Conservation (phyloP, 495 filamentous ascomycete genomes). For the Penicillium parvum region DNA sequence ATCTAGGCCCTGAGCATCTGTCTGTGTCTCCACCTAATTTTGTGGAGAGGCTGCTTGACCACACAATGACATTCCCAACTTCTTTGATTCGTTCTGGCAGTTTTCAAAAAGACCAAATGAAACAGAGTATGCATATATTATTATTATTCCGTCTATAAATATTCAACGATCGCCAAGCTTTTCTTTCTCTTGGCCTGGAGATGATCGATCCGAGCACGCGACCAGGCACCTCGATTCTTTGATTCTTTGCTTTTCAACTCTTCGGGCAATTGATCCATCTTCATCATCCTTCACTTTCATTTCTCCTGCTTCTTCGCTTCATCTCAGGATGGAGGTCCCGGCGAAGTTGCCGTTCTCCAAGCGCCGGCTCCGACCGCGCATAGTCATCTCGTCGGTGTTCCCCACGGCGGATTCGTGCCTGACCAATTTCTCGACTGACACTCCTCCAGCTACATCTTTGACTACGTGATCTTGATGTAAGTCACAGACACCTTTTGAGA, state of each 20-base stretch:
- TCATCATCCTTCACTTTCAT: not conserved
- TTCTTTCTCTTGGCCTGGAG: too few relatives aligned
- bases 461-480: constrained; percentile 64
- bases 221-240: not conserved
- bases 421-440: constrained; percentile 6
- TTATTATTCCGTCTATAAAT: too few relatives aligned
- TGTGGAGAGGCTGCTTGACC: too few relatives aligned
- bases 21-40: too few relatives aligned
- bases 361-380: constrained; percentile 44
- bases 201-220: too few relatives aligned
- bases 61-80: too few relatives aligned
- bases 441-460: constrained; percentile 54
- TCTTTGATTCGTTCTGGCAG: too few relatives aligned
- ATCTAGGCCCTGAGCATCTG: too few relatives aligned
- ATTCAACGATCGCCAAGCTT: not conserved
- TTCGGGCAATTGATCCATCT: too few relatives aligned
- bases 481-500: constrained; percentile 5
- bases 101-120: too few relatives aligned
- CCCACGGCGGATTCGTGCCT: constrained; percentile 2
- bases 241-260: too few relatives aligned
- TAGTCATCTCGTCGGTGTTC: constrained; percentile 50
- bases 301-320: constrained; percentile 1
- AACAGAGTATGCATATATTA: too few relatives aligned
- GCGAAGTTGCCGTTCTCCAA: constrained; percentile 51
- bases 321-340: constrained; percentile 33